Percentiles rank a stretch among this genome's conserved stretches.
Conservation (phyloP, 2,329 filamentous ascomycete species). For the Pezicula rhizophila region DNA sequence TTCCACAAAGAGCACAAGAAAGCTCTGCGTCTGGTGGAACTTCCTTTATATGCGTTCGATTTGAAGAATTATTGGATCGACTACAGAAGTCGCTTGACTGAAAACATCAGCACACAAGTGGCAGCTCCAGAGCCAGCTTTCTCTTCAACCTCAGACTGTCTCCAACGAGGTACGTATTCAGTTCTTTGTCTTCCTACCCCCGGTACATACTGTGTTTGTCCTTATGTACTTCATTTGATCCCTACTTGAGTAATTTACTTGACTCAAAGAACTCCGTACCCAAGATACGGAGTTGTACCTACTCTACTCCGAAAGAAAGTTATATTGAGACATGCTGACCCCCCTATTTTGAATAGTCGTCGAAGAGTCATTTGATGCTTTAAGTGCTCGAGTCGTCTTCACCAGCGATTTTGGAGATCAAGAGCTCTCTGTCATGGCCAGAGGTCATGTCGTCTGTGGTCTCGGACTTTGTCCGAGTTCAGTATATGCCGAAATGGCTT, state of each 20-base stretch:
- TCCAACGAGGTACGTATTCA: constrained; percentile 32
- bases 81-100: neutral
- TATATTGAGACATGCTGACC: too few species aligned
- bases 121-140: neutral
- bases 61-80: constrained; percentile 46
- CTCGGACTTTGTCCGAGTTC: constrained; percentile 13
- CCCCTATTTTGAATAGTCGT: constrained; percentile 28
- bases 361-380: constrained; percentile 43
- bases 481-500: constrained; percentile 51
- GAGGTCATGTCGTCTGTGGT: neutral
- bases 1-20: constrained; percentile 49
- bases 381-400: constrained; percentile 42
- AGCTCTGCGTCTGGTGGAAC: constrained; percentile 43
- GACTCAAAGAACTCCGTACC: too few species aligned
- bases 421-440: neutral
- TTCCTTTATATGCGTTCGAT: constrained; percentile 58
- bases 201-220: too few species aligned
- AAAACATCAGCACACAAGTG: neutral
- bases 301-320: too few species aligned
- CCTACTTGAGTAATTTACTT: too few species aligned
- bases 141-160: constrained; percentile 41
- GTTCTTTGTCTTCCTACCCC: too few species aligned
- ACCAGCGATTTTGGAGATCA: constrained; percentile 45
- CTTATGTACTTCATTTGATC: too few species aligned
- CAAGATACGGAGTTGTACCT: too few species aligned